Percentiles rank a stretch among this genome's conserved stretches.
These are phyloP conservation scores for Pythium dissimile DNA, from an alignment of 352 stramenopile species.

Conservation along the genomic window DNA sequence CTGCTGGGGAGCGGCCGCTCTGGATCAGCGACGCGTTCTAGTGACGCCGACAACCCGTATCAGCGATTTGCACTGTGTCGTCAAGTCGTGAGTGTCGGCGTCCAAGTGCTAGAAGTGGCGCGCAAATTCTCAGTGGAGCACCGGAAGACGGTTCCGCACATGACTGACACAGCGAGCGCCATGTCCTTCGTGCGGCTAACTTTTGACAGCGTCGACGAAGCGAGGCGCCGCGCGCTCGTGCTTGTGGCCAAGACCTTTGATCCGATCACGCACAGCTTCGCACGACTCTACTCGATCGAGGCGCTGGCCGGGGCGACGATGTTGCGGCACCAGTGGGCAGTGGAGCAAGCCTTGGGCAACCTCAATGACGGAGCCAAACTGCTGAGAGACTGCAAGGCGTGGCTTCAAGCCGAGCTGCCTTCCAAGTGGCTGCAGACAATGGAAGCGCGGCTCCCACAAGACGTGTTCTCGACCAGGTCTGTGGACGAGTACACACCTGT, in stretches of 20 bases:
- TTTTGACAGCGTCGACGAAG: constrained; percentile 70
- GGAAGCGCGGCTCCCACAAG: constrained; percentile 5
- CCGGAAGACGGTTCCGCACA: constrained; percentile 21
- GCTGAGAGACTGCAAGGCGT: constrained; percentile 18
- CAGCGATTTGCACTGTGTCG: constrained; percentile 34
- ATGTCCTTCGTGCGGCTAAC: constrained; percentile 66
- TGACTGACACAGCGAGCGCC: constrained; percentile 17
- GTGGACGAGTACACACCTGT: neutral
- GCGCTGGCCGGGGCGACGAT: constrained; percentile 46
- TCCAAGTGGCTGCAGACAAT: constrained; percentile 32
- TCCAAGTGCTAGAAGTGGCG: constrained; percentile 43
- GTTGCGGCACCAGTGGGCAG: constrained; percentile 62
- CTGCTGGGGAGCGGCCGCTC: constrained; percentile 18
- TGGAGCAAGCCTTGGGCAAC: constrained; percentile 39
- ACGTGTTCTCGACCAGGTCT: neutral
- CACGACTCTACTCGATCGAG: constrained; percentile 58
- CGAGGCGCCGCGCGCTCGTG: constrained; percentile 56
- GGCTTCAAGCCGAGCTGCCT: constrained; percentile 46
- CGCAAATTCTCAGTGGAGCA: constrained; percentile 30
- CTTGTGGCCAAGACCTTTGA: constrained; percentile 79
- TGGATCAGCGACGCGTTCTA: constrained; percentile 12
- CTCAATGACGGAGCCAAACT: constrained; percentile 16
- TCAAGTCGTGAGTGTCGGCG: constrained; percentile 31
- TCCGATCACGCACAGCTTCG: constrained; percentile 48
- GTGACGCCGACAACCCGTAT: constrained; percentile 37